Conservation (phyloP, 2,329 filamentous ascomycete species). For the Elsinoe necatrix region DNA sequence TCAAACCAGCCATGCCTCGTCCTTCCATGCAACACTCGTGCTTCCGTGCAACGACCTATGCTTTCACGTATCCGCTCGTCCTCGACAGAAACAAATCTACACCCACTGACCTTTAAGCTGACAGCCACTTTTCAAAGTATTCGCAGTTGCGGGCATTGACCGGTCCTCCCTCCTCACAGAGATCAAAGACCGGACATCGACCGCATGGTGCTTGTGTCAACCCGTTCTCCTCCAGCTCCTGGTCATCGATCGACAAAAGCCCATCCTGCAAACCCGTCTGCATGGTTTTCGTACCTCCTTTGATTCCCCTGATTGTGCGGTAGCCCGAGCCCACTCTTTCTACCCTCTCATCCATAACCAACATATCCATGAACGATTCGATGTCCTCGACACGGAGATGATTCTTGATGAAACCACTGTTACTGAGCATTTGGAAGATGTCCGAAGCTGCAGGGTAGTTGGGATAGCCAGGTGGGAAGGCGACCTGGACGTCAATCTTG, state of each 20-base stretch:
- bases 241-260: constrained; percentile 29
- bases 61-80: no score
- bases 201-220: constrained; percentile 87
- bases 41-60: no score
- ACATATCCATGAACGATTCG: constrained; percentile 75
- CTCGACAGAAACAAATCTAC: no score
- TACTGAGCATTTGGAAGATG: constrained; percentile 66
- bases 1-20: background rate
- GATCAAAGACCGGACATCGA: constrained; percentile 81
- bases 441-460: constrained; percentile 73
- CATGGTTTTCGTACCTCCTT: constrained; percentile 19
- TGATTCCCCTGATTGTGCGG: constrained; percentile 33
- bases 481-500: constrained; percentile 23
- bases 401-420: constrained; percentile 61
- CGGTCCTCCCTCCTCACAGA: constrained; percentile 84
- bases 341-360: constrained; percentile 79
- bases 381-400: constrained; percentile 61
- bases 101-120: constrained; percentile 17
- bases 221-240: constrained; percentile 53
- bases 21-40: background rate
- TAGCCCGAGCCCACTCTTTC: constrained; percentile 53
- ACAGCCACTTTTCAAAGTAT: constrained; percentile 83
- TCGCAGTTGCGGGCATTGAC: constrained; percentile 85
- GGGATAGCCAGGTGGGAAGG: constrained; percentile 32
- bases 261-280: constrained; percentile 17